Base-by-base conservation (phyloP, 768 basidiomycete species). In the Russula compacta region DNA sequence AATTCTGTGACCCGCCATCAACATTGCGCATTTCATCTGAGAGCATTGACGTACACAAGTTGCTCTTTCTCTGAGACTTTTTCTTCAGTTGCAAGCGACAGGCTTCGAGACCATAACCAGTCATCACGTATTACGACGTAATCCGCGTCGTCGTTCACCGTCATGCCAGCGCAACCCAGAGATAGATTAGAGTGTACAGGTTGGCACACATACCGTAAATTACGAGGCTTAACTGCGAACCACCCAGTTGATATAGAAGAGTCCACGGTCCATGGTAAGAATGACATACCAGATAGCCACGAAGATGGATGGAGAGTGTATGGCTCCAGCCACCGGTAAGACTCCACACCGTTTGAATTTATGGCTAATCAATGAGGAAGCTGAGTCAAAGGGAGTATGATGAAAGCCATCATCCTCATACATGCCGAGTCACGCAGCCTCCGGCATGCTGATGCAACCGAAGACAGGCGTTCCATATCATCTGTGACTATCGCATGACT, bases 61-160 rank as follows among this genome's bases (percentile, higher is more conserved):
- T 50, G 54, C 5, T 12, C 35, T 54, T 50, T 48, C 40, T 60
- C 63, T 21, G 58, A 29, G 39, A 4, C 32, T 33, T 47, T 58
- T 49, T 14, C 50, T 17, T 64, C 63, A 24, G 57, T 54, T 51
- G 49, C 40, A 24, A 42, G 40, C 17, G 60, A 60, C 61, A 52
- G 61, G 56, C 53, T 60, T 48, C 46, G 58, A 43, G 53, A 68
- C 51, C 54, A 46, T 19, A 89, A 77, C 85, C 86, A 92, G 6
- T 84, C 77, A 56, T 86, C 83, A 21, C 83, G 76, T 10, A 92
- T 77, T 4, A 79, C 66, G 24, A 75, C 74, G 15, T 84, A 75
- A 71, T 91, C 89, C 7, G 71, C 69, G 3, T 71, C 59, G 58
- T 90, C 89, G 64, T 89, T 81, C 7, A 80, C 83, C 17, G 81